phyloP scores from a whole-genome alignment of 2,329 filamentous ascomycete species.

The Aspergillus candidus region DNA sequence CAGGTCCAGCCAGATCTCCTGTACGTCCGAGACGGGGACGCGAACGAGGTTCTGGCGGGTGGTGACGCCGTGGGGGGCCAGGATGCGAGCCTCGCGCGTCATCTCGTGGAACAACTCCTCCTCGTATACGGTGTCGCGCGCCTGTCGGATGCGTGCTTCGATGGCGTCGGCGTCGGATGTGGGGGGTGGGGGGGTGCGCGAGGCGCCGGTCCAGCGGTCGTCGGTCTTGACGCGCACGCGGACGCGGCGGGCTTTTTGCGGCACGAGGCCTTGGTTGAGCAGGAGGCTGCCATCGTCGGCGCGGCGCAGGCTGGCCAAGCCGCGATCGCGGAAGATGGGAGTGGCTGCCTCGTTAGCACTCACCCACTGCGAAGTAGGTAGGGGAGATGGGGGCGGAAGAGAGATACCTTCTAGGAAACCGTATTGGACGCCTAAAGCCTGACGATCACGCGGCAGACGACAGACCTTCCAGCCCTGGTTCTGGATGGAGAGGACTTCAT shows the following conservation, averaged over 20 bases:
- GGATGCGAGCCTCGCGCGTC: slow-evolving; percentile 67
- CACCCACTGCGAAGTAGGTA: no score
- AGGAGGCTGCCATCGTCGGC: slow-evolving; percentile 67
- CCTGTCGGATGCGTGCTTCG: slow-evolving; percentile 33
- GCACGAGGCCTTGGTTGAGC: slow-evolving; percentile 58
- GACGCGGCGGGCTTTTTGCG: slow-evolving; percentile 53
- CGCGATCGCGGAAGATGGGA: slow-evolving; percentile 58
- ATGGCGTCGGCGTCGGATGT: slow-evolving; percentile 22
- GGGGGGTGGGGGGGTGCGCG: slow-evolving; percentile 20
- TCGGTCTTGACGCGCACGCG: slow-evolving; percentile 60
- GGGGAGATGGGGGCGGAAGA: neutral
- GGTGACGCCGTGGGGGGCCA: slow-evolving; percentile 65
- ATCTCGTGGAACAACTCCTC: slow-evolving; percentile 87
- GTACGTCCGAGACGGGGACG: slow-evolving; percentile 48
- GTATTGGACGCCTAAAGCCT: slow-evolving; percentile 77
- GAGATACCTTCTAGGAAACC: slow-evolving; percentile 70
- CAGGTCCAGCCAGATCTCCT: slow-evolving; percentile 62
- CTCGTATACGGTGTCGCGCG: slow-evolving; percentile 49
- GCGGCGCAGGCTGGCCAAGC: slow-evolving; percentile 73
- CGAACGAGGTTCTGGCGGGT: slow-evolving; percentile 55
- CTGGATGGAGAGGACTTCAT: slow-evolving; percentile 72
- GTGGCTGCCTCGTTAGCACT: slow-evolving; percentile 36
- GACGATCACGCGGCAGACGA: slow-evolving; percentile 64
- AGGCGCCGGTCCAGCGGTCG: slow-evolving; percentile 54
- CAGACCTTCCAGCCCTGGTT: slow-evolving; percentile 83